These are phyloP conservation scores for Neodidymelliopsis sp. DNA, from an alignment of 2,329 filamentous ascomycete genomes.

Conservation along the genomic window DNA sequence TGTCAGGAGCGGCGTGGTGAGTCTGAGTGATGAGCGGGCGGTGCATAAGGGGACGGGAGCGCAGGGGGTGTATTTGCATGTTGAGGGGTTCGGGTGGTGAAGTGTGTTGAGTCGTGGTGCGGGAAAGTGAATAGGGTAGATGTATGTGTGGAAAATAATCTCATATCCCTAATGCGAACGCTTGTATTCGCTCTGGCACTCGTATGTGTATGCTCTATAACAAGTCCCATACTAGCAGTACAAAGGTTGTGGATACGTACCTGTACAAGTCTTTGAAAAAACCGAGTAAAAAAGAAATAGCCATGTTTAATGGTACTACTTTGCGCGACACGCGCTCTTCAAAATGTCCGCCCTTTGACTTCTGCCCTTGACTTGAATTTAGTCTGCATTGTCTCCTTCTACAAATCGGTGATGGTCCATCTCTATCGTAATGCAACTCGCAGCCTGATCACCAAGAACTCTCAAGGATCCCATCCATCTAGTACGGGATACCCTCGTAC, in stretches of 20 bases:
- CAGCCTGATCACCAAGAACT: not conserved
- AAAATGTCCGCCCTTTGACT: constrained; percentile 1
- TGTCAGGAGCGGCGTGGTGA: constrained; percentile 62
- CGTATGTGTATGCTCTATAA: constrained; percentile 17
- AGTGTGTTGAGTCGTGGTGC: too few relatives aligned
- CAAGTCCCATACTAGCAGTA: constrained; percentile 17
- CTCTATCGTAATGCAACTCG: not conserved
- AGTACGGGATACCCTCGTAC: constrained; percentile 81
- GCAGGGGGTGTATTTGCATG: constrained; percentile 68
- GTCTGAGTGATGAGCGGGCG: constrained; percentile 68
- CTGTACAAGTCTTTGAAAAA: too few relatives aligned
- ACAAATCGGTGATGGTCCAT: constrained; percentile 6
- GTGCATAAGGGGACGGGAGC: constrained; percentile 73
- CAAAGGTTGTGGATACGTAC: constrained; percentile 20
- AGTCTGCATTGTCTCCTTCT: constrained; percentile 3
- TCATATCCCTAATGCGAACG: too few relatives aligned
- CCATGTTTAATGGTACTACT: constrained; percentile 13
- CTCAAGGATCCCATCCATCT: constrained; percentile 12
- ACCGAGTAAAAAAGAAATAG: constrained; percentile 14
- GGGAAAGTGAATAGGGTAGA: too few relatives aligned
- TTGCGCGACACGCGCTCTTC: constrained; percentile 4
- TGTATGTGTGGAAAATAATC: too few relatives aligned
- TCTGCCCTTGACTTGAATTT: constrained; percentile 6
- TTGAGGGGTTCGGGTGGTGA: constrained; percentile 64
- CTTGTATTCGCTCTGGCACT: too few relatives aligned